A percentile compares a stretch with the other conserved stretches of the same genome.
Evolutionary conservation across 164 flowering plant genomes (phyloP).

Genomic region (Kalanchoe fedtschenkoi): DNA sequence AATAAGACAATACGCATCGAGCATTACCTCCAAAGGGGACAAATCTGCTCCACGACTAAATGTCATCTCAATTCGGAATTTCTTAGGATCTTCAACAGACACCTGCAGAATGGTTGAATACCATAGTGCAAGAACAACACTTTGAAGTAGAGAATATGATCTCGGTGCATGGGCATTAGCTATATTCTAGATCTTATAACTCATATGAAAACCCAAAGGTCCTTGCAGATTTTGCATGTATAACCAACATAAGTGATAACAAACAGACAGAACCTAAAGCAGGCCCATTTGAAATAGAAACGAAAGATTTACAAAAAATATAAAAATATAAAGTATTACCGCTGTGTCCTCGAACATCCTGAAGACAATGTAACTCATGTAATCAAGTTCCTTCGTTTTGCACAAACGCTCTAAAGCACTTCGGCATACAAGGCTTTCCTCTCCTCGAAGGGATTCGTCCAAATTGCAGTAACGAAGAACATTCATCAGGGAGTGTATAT

Average conservation of each 20-base stretch:
- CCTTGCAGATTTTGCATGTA: not conserved
- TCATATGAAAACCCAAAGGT: not conserved
- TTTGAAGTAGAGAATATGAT: not conserved
- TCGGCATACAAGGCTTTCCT: slow-evolving; percentile 73
- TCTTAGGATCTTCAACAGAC: slow-evolving; percentile 80
- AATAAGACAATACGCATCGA: not conserved
- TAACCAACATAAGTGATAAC: not conserved
- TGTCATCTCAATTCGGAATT: slow-evolving; percentile 81
- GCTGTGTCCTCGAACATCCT: slow-evolving; percentile 94
- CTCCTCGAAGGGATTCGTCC: slow-evolving; percentile 92
- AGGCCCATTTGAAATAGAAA: too few relatives aligned
- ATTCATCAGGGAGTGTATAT: slow-evolving; percentile 96
- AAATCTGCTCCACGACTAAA: slow-evolving; percentile 98
- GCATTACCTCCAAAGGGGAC: slow-evolving; percentile 87
- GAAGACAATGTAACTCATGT: slow-evolving; percentile 94
- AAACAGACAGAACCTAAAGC: not conserved
- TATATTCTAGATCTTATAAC: not conserved
- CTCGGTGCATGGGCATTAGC: not conserved
- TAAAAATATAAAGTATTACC: slow-evolving; percentile 26
- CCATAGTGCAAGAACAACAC: not conserved
- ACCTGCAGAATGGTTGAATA: slow-evolving; percentile 38
- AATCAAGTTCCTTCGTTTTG: slow-evolving; percentile 93
- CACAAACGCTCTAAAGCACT: slow-evolving; percentile 75
- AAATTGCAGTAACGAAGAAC: slow-evolving; percentile 96
- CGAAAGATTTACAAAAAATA: not conserved